These are phyloP conservation scores for Botrytis sinoallii DNA, from an alignment of 2,329 filamentous ascomycete species.

Conservation along the genomic window DNA sequence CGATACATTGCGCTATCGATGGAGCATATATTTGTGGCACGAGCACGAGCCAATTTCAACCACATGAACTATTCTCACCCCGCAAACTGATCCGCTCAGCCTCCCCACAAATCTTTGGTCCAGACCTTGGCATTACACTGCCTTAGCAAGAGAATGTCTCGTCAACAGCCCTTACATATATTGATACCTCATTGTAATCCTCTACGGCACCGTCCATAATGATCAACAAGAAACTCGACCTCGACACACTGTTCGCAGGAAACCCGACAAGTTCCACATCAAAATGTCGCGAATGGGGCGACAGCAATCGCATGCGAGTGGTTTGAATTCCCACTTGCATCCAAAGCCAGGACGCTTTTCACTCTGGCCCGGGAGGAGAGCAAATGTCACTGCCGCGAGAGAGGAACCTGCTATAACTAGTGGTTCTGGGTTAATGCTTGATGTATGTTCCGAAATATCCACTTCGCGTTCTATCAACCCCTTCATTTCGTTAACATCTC, in stretches of 20 bases:
- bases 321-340: background rate
- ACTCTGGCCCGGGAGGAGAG: slow-evolving; percentile 11
- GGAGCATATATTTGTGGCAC: background rate
- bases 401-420: background rate
- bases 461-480: background rate
- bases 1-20: background rate
- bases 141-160: slow-evolving; percentile 4
- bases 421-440: slow-evolving; percentile 3
- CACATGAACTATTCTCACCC: slow-evolving; percentile 1
- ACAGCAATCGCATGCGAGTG: slow-evolving; percentile 9
- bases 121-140: slow-evolving; percentile 15
- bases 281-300: slow-evolving; percentile 15
- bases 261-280: background rate
- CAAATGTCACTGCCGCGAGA: background rate
- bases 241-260: slow-evolving; percentile 11
- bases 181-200: background rate
- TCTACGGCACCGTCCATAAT: background rate
- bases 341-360: slow-evolving; percentile 12
- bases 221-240: background rate
- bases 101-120: slow-evolving; percentile 5
- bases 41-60: background rate
- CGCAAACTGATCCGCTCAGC: slow-evolving; percentile 9
- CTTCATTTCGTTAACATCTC: slow-evolving; percentile 14
- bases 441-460: background rate
- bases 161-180: slow-evolving; percentile 9